These are phyloP conservation scores for Croton setiger DNA, from an alignment of 441 rosid species.

Conservation along the genomic window DNA sequence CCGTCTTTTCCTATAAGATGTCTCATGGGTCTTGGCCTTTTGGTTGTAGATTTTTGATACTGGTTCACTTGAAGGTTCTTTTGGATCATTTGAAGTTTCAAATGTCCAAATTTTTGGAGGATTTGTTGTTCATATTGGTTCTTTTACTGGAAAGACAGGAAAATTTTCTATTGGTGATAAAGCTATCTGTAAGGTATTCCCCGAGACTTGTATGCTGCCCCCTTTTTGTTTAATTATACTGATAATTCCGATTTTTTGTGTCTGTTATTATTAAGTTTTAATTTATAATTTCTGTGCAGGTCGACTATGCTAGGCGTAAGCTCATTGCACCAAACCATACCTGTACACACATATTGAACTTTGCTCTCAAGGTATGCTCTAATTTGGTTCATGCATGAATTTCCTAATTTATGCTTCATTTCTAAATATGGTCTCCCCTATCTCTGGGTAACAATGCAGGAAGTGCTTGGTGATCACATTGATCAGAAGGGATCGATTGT, in stretches of 20 bases:
- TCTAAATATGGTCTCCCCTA: not conserved
- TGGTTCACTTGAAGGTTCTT: conserved; percentile 71
- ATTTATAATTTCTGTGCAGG: conserved; percentile 40
- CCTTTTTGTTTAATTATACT: conserved; percentile 16
- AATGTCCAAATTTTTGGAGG: conserved; percentile 95
- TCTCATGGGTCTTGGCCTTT: conserved; percentile 23
- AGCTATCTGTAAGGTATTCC: conserved; percentile 75
- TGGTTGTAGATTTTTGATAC: conserved; percentile 80
- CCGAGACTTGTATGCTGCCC: not conserved
- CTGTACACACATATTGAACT: conserved; percentile 97
- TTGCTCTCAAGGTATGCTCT: conserved; percentile 77
- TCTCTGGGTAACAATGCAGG: conserved; percentile 42
- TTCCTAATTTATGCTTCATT: not conserved
- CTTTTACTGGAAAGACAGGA: conserved; percentile 40
- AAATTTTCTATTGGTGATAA: conserved; percentile 62
- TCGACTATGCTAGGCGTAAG: conserved; percentile 85
- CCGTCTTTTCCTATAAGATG: conserved; percentile 1
- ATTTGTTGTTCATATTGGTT: conserved; percentile 88
- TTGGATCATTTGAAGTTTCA: conserved; percentile 73
- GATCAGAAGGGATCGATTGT: conserved; percentile 99
- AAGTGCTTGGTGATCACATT: conserved; percentile 92
- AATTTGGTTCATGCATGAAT: not conserved
- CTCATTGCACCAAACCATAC: conserved; percentile 96
- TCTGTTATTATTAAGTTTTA: not conserved
- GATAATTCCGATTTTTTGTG: not conserved